Evolutionary conservation across 2,329 filamentous ascomycete species (phyloP), one percentile per base, ranked within the genome.

Genomic region (Periconia sp.): DNA sequence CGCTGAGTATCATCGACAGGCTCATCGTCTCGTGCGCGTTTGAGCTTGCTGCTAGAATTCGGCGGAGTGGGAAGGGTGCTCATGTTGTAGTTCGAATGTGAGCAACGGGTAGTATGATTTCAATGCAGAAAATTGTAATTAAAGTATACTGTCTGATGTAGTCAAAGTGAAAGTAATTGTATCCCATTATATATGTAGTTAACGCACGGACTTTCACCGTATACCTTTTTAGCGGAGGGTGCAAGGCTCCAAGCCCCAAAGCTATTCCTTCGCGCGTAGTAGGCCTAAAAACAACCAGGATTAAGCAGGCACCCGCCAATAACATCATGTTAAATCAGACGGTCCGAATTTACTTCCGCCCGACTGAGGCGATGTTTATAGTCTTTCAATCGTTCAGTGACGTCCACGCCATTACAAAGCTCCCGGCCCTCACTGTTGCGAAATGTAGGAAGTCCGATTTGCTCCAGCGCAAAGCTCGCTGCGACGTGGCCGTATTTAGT

Each of bases 391-490:
- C 61, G 40, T 5, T 46, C 45, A 27, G 20, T 19, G 6, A 56
- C 53, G 13, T 9, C 41, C 10, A 41, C 44, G 13, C 55, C 57
- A 55, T 62, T 62, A 49, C 61, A 63, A 5, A 53, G 27, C n/a
- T 54, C 54, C 14, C 23, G 13, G 14, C 45, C 52, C 20, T 40
- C 51, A 15, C 15, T 19, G 13, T 20, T 31, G 7, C 44, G 6
- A 13, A 44, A 15, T 15, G 17, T 31, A 9, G 64, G 62, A 8
- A 67, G 42, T 15, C 63, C 64, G 47, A 66, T 60, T 53, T 65
- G 61, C 50, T 66, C 59, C 5, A 64, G 17, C 9, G 61, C 62
- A 47, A 63, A 62, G 30, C 61, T 61, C 19, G 63, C 63, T 18
- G 63, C 60, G 9, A 67, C 58, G 56, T 53, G 45, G 0, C 61